Evolutionary conservation across 2,329 filamentous ascomycete genomes (phyloP), one percentile per base, ranked within the genome.

Genomic region (Fusarium luffae): DNA sequence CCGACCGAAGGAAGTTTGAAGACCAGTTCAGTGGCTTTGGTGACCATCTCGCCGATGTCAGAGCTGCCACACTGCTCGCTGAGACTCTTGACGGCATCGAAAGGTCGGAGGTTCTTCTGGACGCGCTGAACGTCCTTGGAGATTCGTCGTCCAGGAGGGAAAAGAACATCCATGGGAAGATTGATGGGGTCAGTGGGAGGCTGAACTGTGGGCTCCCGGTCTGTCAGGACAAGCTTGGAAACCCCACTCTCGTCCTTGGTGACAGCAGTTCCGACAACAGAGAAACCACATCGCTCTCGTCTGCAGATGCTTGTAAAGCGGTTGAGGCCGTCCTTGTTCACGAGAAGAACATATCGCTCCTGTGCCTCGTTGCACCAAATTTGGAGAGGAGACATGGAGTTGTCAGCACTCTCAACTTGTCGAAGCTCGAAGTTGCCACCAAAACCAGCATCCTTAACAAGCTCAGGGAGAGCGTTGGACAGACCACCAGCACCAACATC

Each of bases 331-430:
- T 96, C 91, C 54, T 89, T 88, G 65, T 94, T 93, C 67, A 99
- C 89, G 11, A 97, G 90, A 74, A 99, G 84, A 10, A 99, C 96
- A 75, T 99, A 99, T 78, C 96, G 88, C 81, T 99, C 96, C 78
- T 99, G 96, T 0, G 96, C 93, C 79, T 98, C 95, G 74, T 95
- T 97, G 80, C 96, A 98, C 94, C 95, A 98, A 48, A 99, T 97
- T 78, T 74, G 93, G 61, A 99, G 88, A 21, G 96, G 96, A 76
- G 93, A 97, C 92, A 99, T 95, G 77, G 93, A 92, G 69, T 86
- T 89, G 80, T 98, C 96, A 4, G 93, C 92, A 78, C 89, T 97
- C 78, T 98, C 94, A 40, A 99, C 87, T 76, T 98, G 93, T 69
- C 96, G 90, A n/a, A 99, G 86, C 80, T 99, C 95, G 71, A 99